phyloP scores from a whole-genome alignment of 176 grass and related monocot genomes.

The Elaeis guineensis region DNA sequence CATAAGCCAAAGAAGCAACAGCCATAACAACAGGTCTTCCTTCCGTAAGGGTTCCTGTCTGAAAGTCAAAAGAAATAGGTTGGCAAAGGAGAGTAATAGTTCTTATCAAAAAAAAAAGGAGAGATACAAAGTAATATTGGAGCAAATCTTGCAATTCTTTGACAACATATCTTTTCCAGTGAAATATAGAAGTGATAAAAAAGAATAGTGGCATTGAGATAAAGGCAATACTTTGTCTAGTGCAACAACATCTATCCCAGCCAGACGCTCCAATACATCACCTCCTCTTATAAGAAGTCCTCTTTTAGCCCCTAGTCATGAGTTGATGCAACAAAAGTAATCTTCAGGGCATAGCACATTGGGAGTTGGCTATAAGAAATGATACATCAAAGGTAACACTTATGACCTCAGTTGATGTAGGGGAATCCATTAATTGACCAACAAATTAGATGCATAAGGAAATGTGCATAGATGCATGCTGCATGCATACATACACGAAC shows the following conservation, averaged over 20 bases:
- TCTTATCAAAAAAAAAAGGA: background rate
- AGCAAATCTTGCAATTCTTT: background rate
- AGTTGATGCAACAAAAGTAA: background rate
- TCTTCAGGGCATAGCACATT: no score
- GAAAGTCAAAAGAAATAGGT: slow-evolving; percentile 9
- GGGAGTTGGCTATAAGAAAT: no score
- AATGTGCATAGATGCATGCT: background rate
- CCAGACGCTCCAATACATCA: slow-evolving; percentile 90
- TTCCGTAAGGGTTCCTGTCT: slow-evolving; percentile 91
- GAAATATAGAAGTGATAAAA: no score
- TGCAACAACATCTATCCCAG: slow-evolving; percentile 64
- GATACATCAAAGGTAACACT: no score
- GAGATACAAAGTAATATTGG: background rate
- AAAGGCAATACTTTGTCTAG: slow-evolving; percentile 64
- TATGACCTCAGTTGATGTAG: no score
- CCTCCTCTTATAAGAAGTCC: slow-evolving; percentile 94
- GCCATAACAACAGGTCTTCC: slow-evolving; percentile 86
- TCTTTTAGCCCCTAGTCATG: slow-evolving; percentile 71
- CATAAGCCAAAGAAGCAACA: slow-evolving; percentile 61
- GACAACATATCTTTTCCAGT: no score
- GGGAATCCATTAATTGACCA: no score
- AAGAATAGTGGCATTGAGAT: no score
- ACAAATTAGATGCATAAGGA: background rate
- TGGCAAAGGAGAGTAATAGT: background rate
- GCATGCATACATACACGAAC: no score